Percentiles rank a stretch among this genome's conserved stretches.
These are phyloP conservation scores for Pythium aquatile DNA, from an alignment of 352 stramenopile species.

Conservation along the genomic window DNA sequence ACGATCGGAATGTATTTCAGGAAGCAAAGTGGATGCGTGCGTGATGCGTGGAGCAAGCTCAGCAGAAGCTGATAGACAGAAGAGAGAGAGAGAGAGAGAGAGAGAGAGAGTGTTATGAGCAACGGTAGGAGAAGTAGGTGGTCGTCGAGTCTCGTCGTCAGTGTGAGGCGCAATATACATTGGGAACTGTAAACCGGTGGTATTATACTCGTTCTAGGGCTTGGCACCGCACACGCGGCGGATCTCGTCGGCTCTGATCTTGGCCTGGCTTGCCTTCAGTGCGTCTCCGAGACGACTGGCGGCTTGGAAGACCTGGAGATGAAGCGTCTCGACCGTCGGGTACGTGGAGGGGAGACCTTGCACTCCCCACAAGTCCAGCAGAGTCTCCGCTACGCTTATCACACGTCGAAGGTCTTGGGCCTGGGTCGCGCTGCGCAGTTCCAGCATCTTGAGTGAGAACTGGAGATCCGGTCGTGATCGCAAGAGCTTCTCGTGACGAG, in stretches of 20 bases:
- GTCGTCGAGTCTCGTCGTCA: background rate
- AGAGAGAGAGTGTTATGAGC: constrained; percentile 9
- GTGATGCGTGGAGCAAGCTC: too few relatives aligned
- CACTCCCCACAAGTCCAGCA: constrained; percentile 38
- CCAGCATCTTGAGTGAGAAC: constrained; percentile 44
- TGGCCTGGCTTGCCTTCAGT: background rate
- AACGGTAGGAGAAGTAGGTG: constrained; percentile 4
- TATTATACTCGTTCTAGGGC: background rate
- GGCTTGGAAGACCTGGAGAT: constrained; percentile 47
- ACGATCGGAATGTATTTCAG: too few relatives aligned
- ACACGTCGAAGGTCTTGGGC: constrained; percentile 31
- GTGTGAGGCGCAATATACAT: constrained; percentile 3
- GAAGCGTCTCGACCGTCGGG: constrained; percentile 47
- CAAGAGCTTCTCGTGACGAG: constrained; percentile 21
- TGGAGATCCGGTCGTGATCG: constrained; percentile 28
- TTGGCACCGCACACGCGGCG: constrained; percentile 16
- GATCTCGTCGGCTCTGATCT: constrained; percentile 6
- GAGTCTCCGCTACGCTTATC: constrained; percentile 28
- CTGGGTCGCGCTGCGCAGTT: constrained; percentile 37
- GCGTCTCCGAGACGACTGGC: constrained; percentile 32
- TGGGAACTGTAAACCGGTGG: background rate
- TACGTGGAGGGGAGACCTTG: constrained; percentile 34
- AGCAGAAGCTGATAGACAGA: background rate
- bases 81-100: constrained; percentile 9
- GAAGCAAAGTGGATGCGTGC: background rate